Conservation (phyloP, 2,329 filamentous ascomycete genomes). For the Fusarium staphyleae region DNA sequence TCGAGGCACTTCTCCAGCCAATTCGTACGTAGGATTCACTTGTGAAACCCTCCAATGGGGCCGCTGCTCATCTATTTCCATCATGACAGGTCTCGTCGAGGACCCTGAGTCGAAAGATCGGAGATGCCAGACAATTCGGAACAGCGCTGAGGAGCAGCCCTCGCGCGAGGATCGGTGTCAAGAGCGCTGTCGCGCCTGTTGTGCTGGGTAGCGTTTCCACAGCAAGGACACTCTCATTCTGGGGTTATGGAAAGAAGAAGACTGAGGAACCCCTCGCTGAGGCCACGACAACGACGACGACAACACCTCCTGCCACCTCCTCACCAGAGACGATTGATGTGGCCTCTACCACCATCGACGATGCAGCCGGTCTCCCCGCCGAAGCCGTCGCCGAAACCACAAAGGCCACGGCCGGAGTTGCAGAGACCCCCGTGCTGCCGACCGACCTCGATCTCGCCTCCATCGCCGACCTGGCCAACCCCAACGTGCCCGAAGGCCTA, state of each 20-base stretch:
- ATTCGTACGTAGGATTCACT: conserved; percentile 37
- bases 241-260: conserved; percentile 46
- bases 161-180: conserved; percentile 34
- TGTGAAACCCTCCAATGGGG: conserved; percentile 1
- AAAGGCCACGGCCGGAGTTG: conserved; percentile 13
- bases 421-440: conserved; percentile 34
- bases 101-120: conserved; percentile 42
- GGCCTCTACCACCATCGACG: conserved; percentile 9
- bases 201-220: conserved; percentile 44
- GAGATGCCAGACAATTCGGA: conserved; percentile 48
- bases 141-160: conserved; percentile 40
- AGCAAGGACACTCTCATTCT: conserved; percentile 46
- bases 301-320: conserved; percentile 29
- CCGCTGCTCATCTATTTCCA: conserved; percentile 5
- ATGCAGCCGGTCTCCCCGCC: conserved; percentile 30
- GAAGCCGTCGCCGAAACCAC: conserved; percentile 29
- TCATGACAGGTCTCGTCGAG: conserved; percentile 36
- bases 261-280: conserved; percentile 31
- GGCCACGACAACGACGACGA: conserved; percentile 25
- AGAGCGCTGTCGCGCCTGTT: conserved; percentile 38
- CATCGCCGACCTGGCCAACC: conserved; percentile 47
- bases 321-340: conserved; percentile 25
- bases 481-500: conserved; percentile 72
- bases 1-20: conserved; percentile 44
- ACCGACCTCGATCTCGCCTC: conserved; percentile 47